phyloP scores from a whole-genome alignment of 2,329 filamentous ascomycete genomes.

The Magnaporthiopsis incrustans region DNA sequence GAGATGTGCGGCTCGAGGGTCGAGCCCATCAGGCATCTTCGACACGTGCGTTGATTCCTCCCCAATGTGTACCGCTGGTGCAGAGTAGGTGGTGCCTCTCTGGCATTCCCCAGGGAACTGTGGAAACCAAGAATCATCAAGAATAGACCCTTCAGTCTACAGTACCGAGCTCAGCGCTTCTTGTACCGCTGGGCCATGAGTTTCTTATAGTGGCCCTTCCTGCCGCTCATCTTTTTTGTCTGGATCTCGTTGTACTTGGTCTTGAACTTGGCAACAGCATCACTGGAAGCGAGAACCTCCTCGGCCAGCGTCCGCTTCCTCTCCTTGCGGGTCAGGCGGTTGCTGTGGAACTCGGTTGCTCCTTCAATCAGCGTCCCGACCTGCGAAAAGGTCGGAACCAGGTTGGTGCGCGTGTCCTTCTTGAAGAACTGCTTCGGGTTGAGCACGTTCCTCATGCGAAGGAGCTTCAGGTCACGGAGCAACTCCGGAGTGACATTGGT shows the following conservation, averaged over 20 bases:
- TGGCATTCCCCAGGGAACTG: no score
- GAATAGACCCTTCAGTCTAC: no score
- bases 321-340: slow-evolving; percentile 77
- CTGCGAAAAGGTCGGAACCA: slow-evolving; percentile 75
- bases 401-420: slow-evolving; percentile 66
- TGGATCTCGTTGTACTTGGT: slow-evolving; percentile 84
- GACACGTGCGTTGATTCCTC: no score
- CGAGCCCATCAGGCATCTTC: no score
- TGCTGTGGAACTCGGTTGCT: slow-evolving; percentile 77
- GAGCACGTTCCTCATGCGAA: slow-evolving; percentile 81
- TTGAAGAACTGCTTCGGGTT: slow-evolving; percentile 89
- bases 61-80: no score
- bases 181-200: slow-evolving; percentile 42
- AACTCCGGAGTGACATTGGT: slow-evolving; percentile 78
- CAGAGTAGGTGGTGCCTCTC: no score
- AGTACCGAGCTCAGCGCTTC: slow-evolving; percentile 14
- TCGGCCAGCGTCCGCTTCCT: slow-evolving; percentile 81
- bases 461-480: slow-evolving; percentile 71
- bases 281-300: slow-evolving; percentile 66
- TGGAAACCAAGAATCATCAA: no score
- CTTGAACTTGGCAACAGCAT: slow-evolving; percentile 65
- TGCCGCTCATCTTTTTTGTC: slow-evolving; percentile 72
- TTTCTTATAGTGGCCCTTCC: slow-evolving; percentile 82
- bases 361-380: slow-evolving; percentile 84
- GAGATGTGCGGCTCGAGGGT: no score